Conservation (phyloP, 164 flowering plant genomes). For the Aristolochia californica region DNA sequence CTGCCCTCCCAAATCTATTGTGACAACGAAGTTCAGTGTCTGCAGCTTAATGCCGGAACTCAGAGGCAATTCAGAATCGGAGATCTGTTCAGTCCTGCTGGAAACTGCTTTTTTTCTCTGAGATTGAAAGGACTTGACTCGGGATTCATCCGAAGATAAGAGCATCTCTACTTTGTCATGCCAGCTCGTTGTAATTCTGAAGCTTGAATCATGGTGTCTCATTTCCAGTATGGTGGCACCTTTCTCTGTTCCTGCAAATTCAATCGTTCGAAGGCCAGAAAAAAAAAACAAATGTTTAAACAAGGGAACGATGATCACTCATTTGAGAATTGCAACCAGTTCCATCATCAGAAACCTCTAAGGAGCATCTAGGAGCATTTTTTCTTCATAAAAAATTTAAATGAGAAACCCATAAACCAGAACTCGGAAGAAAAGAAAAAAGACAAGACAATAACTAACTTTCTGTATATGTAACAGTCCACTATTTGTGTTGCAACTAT, state of each 20-base stretch:
- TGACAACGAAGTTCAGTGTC: slow-evolving; percentile 64
- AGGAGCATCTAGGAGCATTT: not conserved
- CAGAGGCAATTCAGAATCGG: slow-evolving; percentile 42
- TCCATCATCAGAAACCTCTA: not conserved
- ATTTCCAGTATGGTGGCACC: slow-evolving; percentile 53
- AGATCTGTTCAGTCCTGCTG: slow-evolving; percentile 2
- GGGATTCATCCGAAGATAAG: slow-evolving; percentile 29
- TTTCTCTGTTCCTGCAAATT: slow-evolving; percentile 30
- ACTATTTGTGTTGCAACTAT: not conserved
- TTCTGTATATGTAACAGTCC: too few species aligned
- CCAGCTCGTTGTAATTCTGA: slow-evolving; percentile 22
- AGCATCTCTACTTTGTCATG: slow-evolving; percentile 26
- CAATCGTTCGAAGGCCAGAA: not conserved
- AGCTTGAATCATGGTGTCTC: slow-evolving; percentile 43
- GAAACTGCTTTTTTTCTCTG: slow-evolving; percentile 20
- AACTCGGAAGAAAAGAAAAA: not conserved
- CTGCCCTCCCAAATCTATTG: slow-evolving; percentile 41
- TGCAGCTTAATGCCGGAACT: slow-evolving; percentile 47
- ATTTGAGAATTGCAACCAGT: not conserved
- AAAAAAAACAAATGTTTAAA: not conserved
- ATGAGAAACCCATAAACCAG: not conserved
- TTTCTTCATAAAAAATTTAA: not conserved
- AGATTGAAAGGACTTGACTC: slow-evolving; percentile 41
- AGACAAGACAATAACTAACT: too few species aligned
- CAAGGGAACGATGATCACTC: not conserved